Evolutionary conservation across 352 stramenopile genomes (phyloP), one percentile per base, ranked within the genome.

Genomic region (Phytopythium boreale): DNA sequence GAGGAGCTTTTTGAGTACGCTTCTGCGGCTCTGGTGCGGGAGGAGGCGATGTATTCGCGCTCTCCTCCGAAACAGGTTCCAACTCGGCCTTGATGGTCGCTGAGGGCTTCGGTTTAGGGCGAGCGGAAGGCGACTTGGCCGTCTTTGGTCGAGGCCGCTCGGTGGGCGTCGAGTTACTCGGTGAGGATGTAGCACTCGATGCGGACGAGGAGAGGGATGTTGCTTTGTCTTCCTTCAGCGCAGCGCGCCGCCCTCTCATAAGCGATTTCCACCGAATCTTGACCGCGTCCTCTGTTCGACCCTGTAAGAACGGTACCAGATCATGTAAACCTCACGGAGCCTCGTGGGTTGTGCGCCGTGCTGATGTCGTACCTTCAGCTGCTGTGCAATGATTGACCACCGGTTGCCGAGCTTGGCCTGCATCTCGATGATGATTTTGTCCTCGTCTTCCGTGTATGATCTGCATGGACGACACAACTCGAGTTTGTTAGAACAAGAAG

Each of bases 251-350:
- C 17, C 85, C 87, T 37, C 87, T 72, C 87, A 94, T 96, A 3
- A 97, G 72, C 26, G 88, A 95, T 65, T 98, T 98, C 91, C 92
- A 98, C 11, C 90, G 84, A 56, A 97, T 98, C 76, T 98, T 98
- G 4, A 98, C 89, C 9, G 88, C 87, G 59, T 98, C 95, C 73
- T 98, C 92, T 3, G 90, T 97, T 65, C 93, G 82, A 12, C 93
- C 93, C 76, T 94, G 59, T 46, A 17, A 15, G 34, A 52, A 43
- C 26, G 4, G 58, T 22, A 22, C 3, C 49, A 12, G 4, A 37
- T n/a, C 49, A 24, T 56, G 26, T 56, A n/a, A 62, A 47, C 26
- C 6, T 29, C 29, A 49, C 4, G 41, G 8, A 57, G 14, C 17
- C 12, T 8, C 43, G 19, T 57, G 7, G 15, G 41, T 6, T 37